Evolutionary conservation across 169 alveolate genomes (phyloP), one percentile per base, ranked within the genome.

Genomic region (Cryptosporidium andersoni): DNA sequence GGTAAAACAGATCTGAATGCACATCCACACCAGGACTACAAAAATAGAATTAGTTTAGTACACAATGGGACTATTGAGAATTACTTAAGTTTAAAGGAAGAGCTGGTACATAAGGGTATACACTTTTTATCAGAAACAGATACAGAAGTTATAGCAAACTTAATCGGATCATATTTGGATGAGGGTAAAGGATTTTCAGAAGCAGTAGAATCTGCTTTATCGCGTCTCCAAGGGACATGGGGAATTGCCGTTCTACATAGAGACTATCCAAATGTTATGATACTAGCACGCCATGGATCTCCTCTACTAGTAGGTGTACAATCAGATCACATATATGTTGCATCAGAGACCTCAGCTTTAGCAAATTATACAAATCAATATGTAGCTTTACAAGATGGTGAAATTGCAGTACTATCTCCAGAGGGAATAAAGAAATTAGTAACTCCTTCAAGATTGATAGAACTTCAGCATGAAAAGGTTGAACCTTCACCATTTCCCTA

Each of bases 11-110:
- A 96, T 80, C 90, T 88, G 42, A 97, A 97, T 89, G 98, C 99
- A 39, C 99, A 98, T 90, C 99, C 99, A 16, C 99, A 98, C 90
- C 89, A 88, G 60, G 99, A 97, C 88, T 89, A 91, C 53, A 88
- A 90, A 56, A 92, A 92, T 45, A 92, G 98, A 66, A 81, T 97
- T 2, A 94, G 97, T 37, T 88, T 97, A 11, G 98, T 96, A 14
- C 99, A 98, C 82, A 98, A 98, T 88, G 99, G 99, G 4, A 95
- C 98, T 34, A 92, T 97, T 14, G 97, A 95, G 51, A 97, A 97
- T 88, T 94, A 89, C 82, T 80, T 81, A 43, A 82, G 90, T 49
- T 81, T 94, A 12, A 92, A 91, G 66, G 89, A 82, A 11, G 91
- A 90, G 60, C 74, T 93, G 53, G 66, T 80, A 49, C 82, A 81